A percentile compares a stretch with the other conserved stretches of the same genome.
phyloP scores from a whole-genome alignment of 2,329 filamentous ascomycete genomes.

The Hypoxylon sp. region DNA sequence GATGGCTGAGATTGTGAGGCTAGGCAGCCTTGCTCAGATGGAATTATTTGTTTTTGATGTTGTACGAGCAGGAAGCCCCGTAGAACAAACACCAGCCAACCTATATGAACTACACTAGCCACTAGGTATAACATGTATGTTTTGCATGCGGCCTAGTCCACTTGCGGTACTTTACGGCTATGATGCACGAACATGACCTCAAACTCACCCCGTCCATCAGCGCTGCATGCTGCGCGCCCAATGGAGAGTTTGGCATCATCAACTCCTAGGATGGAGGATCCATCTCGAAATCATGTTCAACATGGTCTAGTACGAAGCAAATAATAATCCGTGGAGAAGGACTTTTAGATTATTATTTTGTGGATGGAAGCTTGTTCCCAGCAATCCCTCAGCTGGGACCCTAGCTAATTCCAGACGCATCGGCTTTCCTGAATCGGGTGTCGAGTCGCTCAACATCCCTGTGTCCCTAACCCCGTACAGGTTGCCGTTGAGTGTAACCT shows the following conservation, averaged over 20 bases:
- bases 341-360: conserved; percentile 15
- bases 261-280: conserved; percentile 17
- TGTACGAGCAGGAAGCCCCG: background rate
- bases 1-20: conserved; percentile 30
- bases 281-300: conserved; percentile 4
- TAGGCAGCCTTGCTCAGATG: conserved; percentile 38
- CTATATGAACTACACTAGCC: conserved; percentile 10
- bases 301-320: conserved; percentile 1
- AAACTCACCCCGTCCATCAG: conserved; percentile 13
- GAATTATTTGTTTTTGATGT: conserved; percentile 20
- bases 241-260: conserved; percentile 18
- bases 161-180: conserved; percentile 10
- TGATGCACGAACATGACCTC: conserved; percentile 38
- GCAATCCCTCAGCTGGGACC: conserved; percentile 17
- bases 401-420: conserved; percentile 35
- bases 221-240: conserved; percentile 7
- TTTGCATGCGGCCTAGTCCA: conserved; percentile 13
- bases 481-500: conserved; percentile 41
- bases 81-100: conserved; percentile 22
- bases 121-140: conserved; percentile 1
- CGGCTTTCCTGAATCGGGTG: conserved; percentile 42
- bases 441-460: conserved; percentile 30
- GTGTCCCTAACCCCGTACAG: conserved; percentile 34
- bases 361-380: conserved; percentile 29
- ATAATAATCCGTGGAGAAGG: conserved; percentile 10